Conservation (phyloP, 345 rosid species). For the Rhodamnia argentea region DNA sequence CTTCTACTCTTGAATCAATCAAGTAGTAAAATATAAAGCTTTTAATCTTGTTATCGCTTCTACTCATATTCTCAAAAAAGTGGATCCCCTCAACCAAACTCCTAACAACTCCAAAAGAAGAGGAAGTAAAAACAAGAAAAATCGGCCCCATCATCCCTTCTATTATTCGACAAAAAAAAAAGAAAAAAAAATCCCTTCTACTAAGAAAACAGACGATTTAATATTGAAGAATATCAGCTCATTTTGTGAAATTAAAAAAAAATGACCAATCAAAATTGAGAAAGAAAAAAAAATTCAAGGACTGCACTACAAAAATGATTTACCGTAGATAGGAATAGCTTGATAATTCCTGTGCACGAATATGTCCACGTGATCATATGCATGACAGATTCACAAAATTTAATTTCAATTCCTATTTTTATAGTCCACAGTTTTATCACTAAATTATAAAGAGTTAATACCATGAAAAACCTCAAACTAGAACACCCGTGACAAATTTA, state of each 20-base stretch:
- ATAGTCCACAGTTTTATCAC: not conserved
- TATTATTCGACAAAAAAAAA: not conserved
- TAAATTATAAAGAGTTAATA: not conserved
- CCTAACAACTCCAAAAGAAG: not conserved
- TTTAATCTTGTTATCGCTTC: not conserved
- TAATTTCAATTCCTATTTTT: not conserved
- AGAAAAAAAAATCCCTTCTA: not conserved
- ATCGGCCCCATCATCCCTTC: not conserved
- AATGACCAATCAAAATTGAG: too few relatives aligned
- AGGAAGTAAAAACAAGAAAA: not conserved
- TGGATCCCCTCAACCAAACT: not conserved
- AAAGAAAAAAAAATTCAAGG: too few relatives aligned
- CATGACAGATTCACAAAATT: not conserved
- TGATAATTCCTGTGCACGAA: too few relatives aligned
- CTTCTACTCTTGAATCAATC: not conserved
- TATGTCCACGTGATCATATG: too few relatives aligned
- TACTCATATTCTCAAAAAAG: too few relatives aligned
- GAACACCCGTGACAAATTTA: too few relatives aligned
- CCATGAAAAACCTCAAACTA: too few relatives aligned
- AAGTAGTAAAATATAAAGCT: not conserved
- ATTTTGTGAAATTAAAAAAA: too few relatives aligned
- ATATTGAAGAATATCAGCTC: too few relatives aligned
- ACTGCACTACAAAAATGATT: too few relatives aligned
- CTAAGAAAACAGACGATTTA: not conserved
- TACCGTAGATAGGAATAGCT: too few relatives aligned